phyloP scores from a whole-genome alignment of 1,284 basidiomycete species.

The Porphyrellus sp. region DNA sequence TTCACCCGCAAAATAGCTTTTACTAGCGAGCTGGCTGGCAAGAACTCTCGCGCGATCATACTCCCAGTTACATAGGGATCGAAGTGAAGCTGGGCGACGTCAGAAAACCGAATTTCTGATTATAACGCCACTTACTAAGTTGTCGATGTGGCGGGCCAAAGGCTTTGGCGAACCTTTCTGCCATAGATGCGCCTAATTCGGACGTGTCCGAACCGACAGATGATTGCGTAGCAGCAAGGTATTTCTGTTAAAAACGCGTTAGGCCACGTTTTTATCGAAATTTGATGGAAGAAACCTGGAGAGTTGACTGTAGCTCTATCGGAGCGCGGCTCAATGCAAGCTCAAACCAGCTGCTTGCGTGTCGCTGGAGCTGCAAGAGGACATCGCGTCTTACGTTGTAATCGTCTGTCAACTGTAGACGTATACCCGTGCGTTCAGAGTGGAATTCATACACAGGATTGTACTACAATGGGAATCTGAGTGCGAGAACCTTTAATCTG shows the following conservation, averaged over 20 bases:
- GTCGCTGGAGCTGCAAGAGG: constrained; percentile 68
- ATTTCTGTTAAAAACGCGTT: constrained; percentile 54
- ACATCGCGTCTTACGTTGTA: constrained; percentile 87
- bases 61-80: constrained; percentile 55
- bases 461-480: constrained; percentile 52
- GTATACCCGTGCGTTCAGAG: constrained; percentile 75
- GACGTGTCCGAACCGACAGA: constrained; percentile 66
- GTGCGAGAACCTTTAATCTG: neutral
- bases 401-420: constrained; percentile 83
- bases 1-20: constrained; percentile 85
- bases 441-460: constrained; percentile 83
- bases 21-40: constrained; percentile 79
- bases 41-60: constrained; percentile 76
- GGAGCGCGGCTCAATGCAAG: constrained; percentile 85
- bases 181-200: constrained; percentile 88
- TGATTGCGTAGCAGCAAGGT: constrained; percentile 72
- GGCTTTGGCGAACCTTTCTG: constrained; percentile 78
- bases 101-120: neutral
- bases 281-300: constrained; percentile 61
- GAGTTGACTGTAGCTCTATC: constrained; percentile 86
- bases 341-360: constrained; percentile 82
- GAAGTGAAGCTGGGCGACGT: constrained; percentile 50
- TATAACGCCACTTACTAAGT: constrained; percentile 49
- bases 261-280: neutral
- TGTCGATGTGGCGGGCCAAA: constrained; percentile 80